Evolutionary conservation across 768 basidiomycete genomes (phyloP), one percentile per base, ranked within the genome.

Genomic region (Rhodotorula sphaerocarpa): DNA sequence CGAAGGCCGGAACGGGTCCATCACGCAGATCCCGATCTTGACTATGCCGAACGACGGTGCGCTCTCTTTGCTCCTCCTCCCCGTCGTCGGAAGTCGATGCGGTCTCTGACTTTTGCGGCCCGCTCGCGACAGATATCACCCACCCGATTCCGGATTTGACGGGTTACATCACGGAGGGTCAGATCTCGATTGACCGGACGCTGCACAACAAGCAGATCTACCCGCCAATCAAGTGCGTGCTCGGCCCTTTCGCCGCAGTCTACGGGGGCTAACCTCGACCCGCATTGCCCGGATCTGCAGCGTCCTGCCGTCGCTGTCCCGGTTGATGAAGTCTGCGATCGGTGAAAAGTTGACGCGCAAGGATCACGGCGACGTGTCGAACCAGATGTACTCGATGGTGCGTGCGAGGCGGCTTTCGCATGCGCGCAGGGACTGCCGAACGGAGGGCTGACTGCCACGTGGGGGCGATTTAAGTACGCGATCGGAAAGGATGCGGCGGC

Each of bases 1-100:
- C 55, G 78, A 95, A 79, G 95, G 95, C 67, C 83, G 93, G 71
- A 97, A 96, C 77, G 95, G 95, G 47, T 95, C 91, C 51, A 99
- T 99, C 80, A 99, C 95, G 57, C 95, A 99, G 79, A 95, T 97
- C 76, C 95, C 95, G 64, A 99, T 97, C 73, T 82, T 99, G 59
- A 97, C 95, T 63, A 99, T 99, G 95, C 95, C 95, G 30, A 99
- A 97, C 78, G 95, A 97, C 77, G 93, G 91, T 88, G 78, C 79
- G 81, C 20, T 43, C 23, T 4, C 28, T 36, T 18, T 36, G 30
- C 43, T 46, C 31, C 43, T 28, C 6, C 43, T 28, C 9, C 36
- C 36, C 36, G 36, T 39, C 10, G 9, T 39, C 36, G 16, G 36
- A 16, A 39, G 42, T 2, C 18, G 36, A 31, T 42, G 45, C 12